Evolutionary conservation across 352 stramenopile genomes (phyloP).

Genomic region (Pythium dissimile): DNA sequence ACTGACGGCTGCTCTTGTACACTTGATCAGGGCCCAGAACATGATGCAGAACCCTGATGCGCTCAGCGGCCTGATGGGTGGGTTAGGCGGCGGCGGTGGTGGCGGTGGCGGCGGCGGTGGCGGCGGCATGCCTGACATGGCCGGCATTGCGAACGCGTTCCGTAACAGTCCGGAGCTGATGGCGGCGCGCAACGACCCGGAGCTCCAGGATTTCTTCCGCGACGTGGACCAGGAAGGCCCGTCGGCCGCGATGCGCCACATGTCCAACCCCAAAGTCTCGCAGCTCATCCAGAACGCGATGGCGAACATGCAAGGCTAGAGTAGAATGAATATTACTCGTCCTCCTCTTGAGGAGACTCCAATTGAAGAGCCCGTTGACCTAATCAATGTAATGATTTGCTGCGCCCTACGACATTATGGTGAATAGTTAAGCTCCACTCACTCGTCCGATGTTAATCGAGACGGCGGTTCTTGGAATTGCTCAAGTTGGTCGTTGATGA

Average conservation of each 20-base stretch:
- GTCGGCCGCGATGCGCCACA: slow-evolving; percentile 80
- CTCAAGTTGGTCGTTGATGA: slow-evolving; percentile 47
- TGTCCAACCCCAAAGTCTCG: slow-evolving; percentile 85
- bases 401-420: no score
- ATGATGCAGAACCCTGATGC: slow-evolving; percentile 90
- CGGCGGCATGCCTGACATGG: slow-evolving; percentile 68
- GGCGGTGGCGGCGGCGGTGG: slow-evolving; percentile 19
- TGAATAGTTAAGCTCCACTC: no score
- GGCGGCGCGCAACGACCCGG: slow-evolving; percentile 65
- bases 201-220: slow-evolving; percentile 77
- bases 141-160: slow-evolving; percentile 40
- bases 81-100: slow-evolving; percentile 28
- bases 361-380: neutral
- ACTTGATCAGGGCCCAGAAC: slow-evolving; percentile 62
- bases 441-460: no score
- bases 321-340: slow-evolving; percentile 24
- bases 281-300: slow-evolving; percentile 77
- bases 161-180: slow-evolving; percentile 71
- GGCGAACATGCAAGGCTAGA: slow-evolving; percentile 52
- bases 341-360: neutral
- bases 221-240: slow-evolving; percentile 75
- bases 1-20: neutral
- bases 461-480: slow-evolving; percentile 1
- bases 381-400: no score
- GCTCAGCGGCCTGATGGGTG: slow-evolving; percentile 71